phyloP scores from a whole-genome alignment of 23 red algal genomes.

The Agarophyton chilense region DNA sequence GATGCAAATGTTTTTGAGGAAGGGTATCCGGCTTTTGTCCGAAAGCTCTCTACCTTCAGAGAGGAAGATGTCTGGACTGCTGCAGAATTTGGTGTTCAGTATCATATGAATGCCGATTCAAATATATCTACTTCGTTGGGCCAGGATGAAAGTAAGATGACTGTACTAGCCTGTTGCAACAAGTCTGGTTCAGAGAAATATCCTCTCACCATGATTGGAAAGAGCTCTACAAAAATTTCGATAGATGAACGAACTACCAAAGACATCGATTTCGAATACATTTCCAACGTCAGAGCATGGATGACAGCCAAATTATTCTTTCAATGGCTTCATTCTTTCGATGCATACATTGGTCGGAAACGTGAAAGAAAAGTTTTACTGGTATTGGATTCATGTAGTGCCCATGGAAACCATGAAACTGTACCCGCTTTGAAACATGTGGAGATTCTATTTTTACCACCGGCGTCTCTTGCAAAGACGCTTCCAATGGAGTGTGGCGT shows the following conservation, averaged over 20 bases:
- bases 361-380: constrained; percentile 16
- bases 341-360: background rate
- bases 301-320: constrained; percentile 52
- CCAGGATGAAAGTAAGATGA: constrained; percentile 55
- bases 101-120: constrained; percentile 1
- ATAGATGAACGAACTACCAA: constrained; percentile 25
- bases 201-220: constrained; percentile 35
- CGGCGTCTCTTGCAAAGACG: constrained; percentile 15
- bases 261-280: constrained; percentile 37
- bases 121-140: background rate
- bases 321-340: constrained; percentile 38
- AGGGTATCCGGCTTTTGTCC: background rate
- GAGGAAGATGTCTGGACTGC: constrained; percentile 47
- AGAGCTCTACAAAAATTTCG: background rate
- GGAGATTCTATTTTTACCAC: constrained; percentile 30
- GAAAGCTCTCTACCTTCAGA: constrained; percentile 13
- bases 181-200: constrained; percentile 37
- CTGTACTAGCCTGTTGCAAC: constrained; percentile 29
- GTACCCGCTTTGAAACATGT: constrained; percentile 14
- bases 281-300: constrained; percentile 38
- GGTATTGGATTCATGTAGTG: constrained; percentile 20
- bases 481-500: constrained; percentile 49
- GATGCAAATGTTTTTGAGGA: background rate
- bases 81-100: constrained; percentile 45
- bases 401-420: constrained; percentile 44